phyloP scores from a whole-genome alignment of 441 rosid species.

The Populus trichocarpa region DNA sequence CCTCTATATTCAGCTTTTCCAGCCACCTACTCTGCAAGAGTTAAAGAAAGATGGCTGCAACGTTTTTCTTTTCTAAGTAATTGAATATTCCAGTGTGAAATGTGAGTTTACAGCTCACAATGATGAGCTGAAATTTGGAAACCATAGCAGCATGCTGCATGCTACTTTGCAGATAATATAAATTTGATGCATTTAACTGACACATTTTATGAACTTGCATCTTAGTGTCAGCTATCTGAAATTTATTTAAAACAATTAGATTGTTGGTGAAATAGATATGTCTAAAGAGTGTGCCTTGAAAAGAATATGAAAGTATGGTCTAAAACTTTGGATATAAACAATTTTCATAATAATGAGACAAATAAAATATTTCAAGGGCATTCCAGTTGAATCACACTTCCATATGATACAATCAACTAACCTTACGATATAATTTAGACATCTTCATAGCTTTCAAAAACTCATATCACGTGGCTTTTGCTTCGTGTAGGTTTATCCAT shows the following conservation, averaged over 20 bases:
- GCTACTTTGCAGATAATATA: neutral
- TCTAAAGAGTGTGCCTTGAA: neutral
- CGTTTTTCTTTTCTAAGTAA: no score
- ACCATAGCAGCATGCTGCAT: neutral
- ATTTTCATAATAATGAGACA: neutral
- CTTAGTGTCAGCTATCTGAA: neutral
- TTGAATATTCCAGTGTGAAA: no score
- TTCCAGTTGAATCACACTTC: neutral
- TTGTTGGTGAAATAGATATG: neutral
- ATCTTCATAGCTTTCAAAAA: neutral
- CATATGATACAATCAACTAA: neutral
- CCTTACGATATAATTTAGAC: neutral
- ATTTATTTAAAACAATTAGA: neutral
- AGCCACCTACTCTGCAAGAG: no score
- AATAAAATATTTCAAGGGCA: neutral
- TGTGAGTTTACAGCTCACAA: no score
- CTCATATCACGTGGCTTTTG: neutral
- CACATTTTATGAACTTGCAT: neutral
- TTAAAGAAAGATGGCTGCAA: no score
- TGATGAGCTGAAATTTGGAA: neutral
- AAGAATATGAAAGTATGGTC: neutral
- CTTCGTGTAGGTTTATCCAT: conserved; percentile 66
- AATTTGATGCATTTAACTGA: neutral
- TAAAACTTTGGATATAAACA: neutral
- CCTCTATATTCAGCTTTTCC: no score